Conservation (phyloP, 1,139 yeast species). For the Kluyveromyces sp. region DNA sequence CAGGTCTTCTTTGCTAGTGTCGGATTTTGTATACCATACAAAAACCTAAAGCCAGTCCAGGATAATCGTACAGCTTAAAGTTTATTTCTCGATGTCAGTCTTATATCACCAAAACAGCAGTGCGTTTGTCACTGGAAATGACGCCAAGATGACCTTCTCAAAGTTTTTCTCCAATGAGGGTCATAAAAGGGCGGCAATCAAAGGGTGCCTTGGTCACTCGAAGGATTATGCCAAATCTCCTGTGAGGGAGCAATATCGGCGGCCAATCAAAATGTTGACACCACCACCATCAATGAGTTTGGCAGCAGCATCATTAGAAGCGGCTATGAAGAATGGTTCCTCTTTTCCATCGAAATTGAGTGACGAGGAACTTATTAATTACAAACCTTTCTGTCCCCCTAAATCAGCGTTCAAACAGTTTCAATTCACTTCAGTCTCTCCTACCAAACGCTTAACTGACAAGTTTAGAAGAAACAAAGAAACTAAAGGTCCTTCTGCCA, state of each 20-base stretch:
- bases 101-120: neutral
- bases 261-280: neutral
- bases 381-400: constrained; percentile 1
- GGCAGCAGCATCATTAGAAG: neutral
- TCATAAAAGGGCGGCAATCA: constrained; percentile 3
- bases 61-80: too few species aligned
- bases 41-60: too few species aligned
- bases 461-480: neutral
- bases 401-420: neutral
- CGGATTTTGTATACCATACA: too few species aligned
- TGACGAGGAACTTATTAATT: neutral
- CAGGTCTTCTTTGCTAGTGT: too few species aligned
- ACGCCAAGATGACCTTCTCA: neutral
- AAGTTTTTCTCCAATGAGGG: constrained; percentile 1
- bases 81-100: too few species aligned
- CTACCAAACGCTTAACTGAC: neutral
- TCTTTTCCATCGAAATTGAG: neutral
- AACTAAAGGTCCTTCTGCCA: neutral
- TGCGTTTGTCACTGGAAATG: neutral
- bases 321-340: neutral
- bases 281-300: constrained; percentile 2
- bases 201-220: neutral
- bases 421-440: neutral
- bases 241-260: neutral
- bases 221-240: neutral